Percentiles rank a stretch among this genome's conserved stretches.
These are phyloP conservation scores for Chalciporus piperatus DNA, from an alignment of 768 basidiomycete species.

Conservation along the genomic window DNA sequence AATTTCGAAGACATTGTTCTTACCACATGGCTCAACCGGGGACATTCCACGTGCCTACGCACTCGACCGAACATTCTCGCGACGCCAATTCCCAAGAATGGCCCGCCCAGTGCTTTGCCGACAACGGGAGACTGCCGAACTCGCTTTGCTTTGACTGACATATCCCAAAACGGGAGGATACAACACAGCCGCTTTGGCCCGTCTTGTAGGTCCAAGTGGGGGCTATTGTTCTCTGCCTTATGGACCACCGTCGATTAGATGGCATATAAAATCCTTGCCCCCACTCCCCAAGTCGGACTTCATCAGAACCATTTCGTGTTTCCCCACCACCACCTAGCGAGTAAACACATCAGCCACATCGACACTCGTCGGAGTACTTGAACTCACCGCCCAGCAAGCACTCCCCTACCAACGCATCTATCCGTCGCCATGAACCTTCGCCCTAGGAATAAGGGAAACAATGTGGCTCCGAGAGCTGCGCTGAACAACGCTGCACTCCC, in stretches of 20 bases:
- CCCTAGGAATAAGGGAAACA: slow-evolving; percentile 7
- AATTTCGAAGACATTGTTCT: too few relatives aligned
- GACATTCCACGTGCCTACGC: too few relatives aligned
- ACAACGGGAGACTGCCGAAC: neutral
- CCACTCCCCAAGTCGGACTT: neutral
- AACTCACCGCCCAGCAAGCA: too few relatives aligned
- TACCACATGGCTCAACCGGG: too few relatives aligned
- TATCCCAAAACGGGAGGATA: slow-evolving; percentile 1
- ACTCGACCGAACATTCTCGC: too few relatives aligned
- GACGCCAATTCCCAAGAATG: too few relatives aligned
- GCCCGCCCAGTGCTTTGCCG: neutral
- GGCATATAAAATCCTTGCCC: slow-evolving; percentile 9
- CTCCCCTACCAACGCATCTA: slow-evolving; percentile 1
- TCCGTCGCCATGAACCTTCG: slow-evolving; percentile 8
- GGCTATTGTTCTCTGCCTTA: slow-evolving; percentile 12
- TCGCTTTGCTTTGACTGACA: neutral
- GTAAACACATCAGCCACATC: neutral
- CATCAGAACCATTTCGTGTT: neutral
- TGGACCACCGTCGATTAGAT: slow-evolving; percentile 1
- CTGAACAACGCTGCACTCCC: neutral
- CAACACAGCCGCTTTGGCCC: slow-evolving; percentile 3
- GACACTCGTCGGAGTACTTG: neutral
- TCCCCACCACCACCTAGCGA: neutral
- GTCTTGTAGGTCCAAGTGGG: slow-evolving; percentile 16
- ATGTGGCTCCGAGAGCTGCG: neutral